A percentile compares a stretch with the other conserved stretches of the same genome.
Conservation (phyloP, 768 basidiomycete genomes). For the Termitomyces sp. region DNA sequence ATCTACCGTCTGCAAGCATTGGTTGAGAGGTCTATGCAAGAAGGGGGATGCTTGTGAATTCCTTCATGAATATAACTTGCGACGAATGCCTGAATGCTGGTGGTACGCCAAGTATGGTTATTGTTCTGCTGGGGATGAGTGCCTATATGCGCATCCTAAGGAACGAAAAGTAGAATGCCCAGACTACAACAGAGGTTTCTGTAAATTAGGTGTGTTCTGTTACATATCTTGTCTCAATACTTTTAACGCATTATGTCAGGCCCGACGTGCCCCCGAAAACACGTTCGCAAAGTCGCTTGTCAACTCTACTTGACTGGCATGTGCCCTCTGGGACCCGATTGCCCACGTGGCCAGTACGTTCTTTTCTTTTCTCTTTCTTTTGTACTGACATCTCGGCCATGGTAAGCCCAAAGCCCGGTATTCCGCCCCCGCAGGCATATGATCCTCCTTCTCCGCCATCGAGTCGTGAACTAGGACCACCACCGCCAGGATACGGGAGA, state of each 20-base stretch:
- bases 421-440: conserved; percentile 23
- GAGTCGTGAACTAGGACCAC: conserved; percentile 79
- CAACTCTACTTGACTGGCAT: conserved; percentile 90
- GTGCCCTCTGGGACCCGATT: conserved; percentile 87
- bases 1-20: conserved; percentile 97
- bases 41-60: conserved; percentile 98
- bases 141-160: conserved; percentile 93
- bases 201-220: conserved; percentile 73
- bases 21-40: conserved; percentile 96
- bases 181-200: conserved; percentile 95
- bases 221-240: neutral
- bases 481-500: conserved; percentile 88
- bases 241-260: conserved; percentile 40
- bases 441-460: conserved; percentile 74
- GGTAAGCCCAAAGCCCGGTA: conserved; percentile 62
- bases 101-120: conserved; percentile 99
- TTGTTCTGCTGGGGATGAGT: conserved; percentile 96
- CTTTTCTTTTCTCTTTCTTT: conserved; percentile 17
- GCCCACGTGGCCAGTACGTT: conserved; percentile 82
- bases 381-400: conserved; percentile 3
- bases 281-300: conserved; percentile 88
- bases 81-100: conserved; percentile 99
- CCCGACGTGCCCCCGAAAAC: conserved; percentile 86
- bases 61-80: conserved; percentile 96
- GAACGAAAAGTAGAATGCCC: conserved; percentile 91